A percentile compares a stretch with the other conserved stretches of the same genome.
phyloP scores from a whole-genome alignment of 1,284 basidiomycete species.

The Sporisorium scitamineum region DNA sequence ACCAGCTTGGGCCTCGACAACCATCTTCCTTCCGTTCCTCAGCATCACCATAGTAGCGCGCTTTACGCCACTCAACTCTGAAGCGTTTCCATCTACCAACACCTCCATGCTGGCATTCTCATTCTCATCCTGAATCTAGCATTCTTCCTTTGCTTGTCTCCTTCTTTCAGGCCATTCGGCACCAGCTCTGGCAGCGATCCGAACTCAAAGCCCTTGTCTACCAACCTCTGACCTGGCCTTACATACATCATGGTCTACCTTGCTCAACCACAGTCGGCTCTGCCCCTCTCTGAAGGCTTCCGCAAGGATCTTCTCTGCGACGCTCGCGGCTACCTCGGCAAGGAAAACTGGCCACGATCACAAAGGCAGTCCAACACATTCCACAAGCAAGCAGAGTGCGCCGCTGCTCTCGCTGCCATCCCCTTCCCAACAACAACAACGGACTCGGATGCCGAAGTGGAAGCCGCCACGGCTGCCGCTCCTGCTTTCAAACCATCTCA shows the following conservation, averaged over 20 bases:
- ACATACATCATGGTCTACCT: conserved; percentile 45
- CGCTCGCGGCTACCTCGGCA: conserved; percentile 29
- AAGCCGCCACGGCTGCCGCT: conserved; percentile 23
- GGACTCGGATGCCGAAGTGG: conserved; percentile 40
- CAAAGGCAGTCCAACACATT: conserved; percentile 15
- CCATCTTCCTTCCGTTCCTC: neutral
- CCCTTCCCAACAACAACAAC: conserved; percentile 22
- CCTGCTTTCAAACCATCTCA: conserved; percentile 7
- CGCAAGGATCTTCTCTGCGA: conserved; percentile 19
- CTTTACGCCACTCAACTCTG: neutral
- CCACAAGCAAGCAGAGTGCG: conserved; percentile 13
- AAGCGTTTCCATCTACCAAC: neutral
- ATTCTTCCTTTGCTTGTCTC: neutral
- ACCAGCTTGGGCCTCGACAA: neutral
- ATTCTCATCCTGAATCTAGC: conserved; percentile 10
- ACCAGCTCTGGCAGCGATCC: conserved; percentile 33
- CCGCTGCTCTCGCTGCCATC: conserved; percentile 6
- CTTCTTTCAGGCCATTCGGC: neutral
- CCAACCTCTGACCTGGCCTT: no score
- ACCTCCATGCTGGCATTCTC: conserved; percentile 22
- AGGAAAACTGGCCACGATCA: conserved; percentile 44
- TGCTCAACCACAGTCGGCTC: conserved; percentile 24
- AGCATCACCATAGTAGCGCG: neutral
- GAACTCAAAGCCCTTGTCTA: neutral
- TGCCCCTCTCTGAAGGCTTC: conserved; percentile 17